These are phyloP conservation scores for Xylaria sp. DNA, from an alignment of 2,329 filamentous ascomycete genomes.

Conservation along the genomic window DNA sequence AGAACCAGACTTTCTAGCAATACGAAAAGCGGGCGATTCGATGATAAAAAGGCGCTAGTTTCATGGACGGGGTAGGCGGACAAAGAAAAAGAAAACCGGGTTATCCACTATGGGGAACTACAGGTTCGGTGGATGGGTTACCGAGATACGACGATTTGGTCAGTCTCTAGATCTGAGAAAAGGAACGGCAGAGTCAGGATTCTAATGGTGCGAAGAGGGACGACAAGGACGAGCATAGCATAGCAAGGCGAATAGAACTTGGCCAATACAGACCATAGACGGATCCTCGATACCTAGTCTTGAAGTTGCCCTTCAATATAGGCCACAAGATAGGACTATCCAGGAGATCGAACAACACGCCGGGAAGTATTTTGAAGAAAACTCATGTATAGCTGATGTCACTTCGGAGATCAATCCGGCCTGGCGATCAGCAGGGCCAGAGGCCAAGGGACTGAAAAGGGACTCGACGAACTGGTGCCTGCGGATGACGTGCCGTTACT, in stretches of 20 bases:
- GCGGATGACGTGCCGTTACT: not conserved
- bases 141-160: slow-evolving; percentile 4
- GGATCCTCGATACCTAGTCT: not conserved
- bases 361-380: not conserved
- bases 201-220: not conserved
- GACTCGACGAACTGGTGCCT: not conserved
- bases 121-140: not conserved
- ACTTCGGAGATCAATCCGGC: not conserved
- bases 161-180: not conserved
- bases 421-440: not conserved
- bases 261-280: not conserved
- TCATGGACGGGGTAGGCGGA: not conserved
- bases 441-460: not conserved
- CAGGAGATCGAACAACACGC: not conserved
- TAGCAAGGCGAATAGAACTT: not conserved
- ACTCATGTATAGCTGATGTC: not conserved
- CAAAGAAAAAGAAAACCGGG: not conserved
- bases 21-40: not conserved
- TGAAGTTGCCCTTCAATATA: not conserved
- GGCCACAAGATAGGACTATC: not conserved
- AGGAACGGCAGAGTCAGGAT: not conserved
- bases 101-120: not conserved
- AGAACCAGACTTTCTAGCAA: not conserved
- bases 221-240: not conserved
- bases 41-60: not conserved